These are phyloP conservation scores for Trametes meyenii DNA, from an alignment of 768 basidiomycete species.

Conservation along the genomic window DNA sequence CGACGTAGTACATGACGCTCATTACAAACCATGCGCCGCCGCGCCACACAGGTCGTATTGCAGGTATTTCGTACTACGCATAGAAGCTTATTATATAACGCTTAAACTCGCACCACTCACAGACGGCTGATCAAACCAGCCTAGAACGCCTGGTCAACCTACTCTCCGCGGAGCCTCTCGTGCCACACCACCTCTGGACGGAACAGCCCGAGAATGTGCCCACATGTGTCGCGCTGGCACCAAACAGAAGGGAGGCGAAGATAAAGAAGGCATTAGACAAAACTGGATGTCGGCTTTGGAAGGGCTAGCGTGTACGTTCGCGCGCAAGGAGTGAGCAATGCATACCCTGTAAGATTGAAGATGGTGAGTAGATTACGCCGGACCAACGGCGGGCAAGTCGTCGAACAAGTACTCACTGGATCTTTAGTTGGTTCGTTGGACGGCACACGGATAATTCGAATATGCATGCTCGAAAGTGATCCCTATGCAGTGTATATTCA, in stretches of 20 bases:
- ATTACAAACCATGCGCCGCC: neutral
- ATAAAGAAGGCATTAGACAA: conserved; percentile 48
- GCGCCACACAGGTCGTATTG: conserved; percentile 38
- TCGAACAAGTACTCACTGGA: too few relatives aligned
- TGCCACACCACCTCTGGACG: conserved; percentile 45
- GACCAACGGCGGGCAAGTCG: too few relatives aligned
- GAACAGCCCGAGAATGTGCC: conserved; percentile 48
- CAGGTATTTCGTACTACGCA: conserved; percentile 34
- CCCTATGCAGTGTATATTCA: too few relatives aligned
- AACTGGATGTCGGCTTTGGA: conserved; percentile 43
- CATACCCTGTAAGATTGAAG: too few relatives aligned
- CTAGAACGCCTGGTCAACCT: conserved; percentile 37
- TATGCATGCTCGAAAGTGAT: too few relatives aligned
- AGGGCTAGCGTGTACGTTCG: neutral
- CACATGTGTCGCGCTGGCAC: conserved; percentile 47
- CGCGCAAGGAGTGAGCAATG: too few relatives aligned
- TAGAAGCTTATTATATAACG: neutral
- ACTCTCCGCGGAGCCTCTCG: conserved; percentile 34
- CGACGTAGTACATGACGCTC: neutral
- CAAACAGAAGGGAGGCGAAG: conserved; percentile 40
- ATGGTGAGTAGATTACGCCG: too few relatives aligned
- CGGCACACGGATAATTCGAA: too few relatives aligned
- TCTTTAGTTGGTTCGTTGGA: too few relatives aligned
- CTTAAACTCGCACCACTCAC: neutral
- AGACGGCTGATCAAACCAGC: conserved; percentile 39